Evolutionary conservation across 805 yeast genomes (phyloP), one percentile per base, ranked within the genome.

Genomic region (Torulaspora delbrueckii): DNA sequence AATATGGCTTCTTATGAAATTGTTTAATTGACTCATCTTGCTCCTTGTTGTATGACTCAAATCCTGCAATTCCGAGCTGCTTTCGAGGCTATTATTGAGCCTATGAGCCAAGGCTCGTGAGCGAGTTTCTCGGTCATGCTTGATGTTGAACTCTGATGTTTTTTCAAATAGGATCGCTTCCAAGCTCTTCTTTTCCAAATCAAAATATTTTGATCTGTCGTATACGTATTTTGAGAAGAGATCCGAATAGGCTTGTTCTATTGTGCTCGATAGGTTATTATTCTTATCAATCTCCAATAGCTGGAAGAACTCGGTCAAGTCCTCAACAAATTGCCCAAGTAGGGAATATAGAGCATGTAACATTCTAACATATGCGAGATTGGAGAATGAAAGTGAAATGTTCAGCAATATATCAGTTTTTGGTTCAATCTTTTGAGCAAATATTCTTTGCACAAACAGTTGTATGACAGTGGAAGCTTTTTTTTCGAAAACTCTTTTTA

Each of bases 161-260:
- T 60, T 57, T 6, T 61, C 63, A 25, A 60, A 54, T 26, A 70
- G 52, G 13, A 63, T 63, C 3, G 62, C 49, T 39, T 81, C 84
- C 30, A 90, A 67, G 52, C 78, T 79, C 51, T 79, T 80, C 66
- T 78, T 84, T 59, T 89, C 97, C 32, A 76, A 57, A 32, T 72
- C 80, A 57, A 90, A 82, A 65, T 88, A 90, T 39, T 75, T 72
- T 9, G 67, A 55, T 47, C 78, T 77, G 47, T 84, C 86, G 24
- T 76, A 75, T 23, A 85, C 67, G 58, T 80, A 85, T 39, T 83
- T 82, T 14, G 78, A 73, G 62, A 91, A 91, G 13, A 87, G 65
- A 53, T 85, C 95, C n/a, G 77, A 74, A 58, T 73, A 79, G 47
- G 80, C 75, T 55, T 82, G 88, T 53, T 90, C 96, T 30, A 91